Percentiles rank a stretch among this genome's conserved stretches.
Evolutionary conservation across 306 rosid species (phyloP).

Genomic region (Trichosanthes truncata): DNA sequence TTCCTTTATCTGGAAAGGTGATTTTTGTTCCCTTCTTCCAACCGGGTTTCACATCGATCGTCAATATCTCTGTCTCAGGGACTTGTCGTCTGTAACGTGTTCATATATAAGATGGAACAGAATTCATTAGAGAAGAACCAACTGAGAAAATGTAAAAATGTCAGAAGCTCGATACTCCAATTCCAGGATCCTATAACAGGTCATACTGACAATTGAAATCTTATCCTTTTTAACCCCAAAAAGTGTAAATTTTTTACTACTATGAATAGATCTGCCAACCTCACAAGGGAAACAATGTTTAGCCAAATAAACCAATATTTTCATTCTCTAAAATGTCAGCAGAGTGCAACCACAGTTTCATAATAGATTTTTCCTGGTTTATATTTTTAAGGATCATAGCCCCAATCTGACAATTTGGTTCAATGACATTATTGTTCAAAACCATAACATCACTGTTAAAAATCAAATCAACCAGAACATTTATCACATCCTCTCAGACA

Average conservation of each 20-base stretch:
- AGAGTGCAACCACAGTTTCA: not conserved
- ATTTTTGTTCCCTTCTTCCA: constrained; percentile 98
- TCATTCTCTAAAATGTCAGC: not conserved
- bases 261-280: no score
- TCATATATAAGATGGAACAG: not conserved
- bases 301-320: not conserved
- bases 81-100: constrained; percentile 29
- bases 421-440: not conserved
- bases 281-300: not conserved
- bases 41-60: constrained; percentile 79
- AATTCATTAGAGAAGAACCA: not conserved
- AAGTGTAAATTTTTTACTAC: no score
- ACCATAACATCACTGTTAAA: not conserved
- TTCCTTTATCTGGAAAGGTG: constrained; percentile 90
- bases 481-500: not conserved
- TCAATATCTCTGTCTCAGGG: constrained; percentile 69
- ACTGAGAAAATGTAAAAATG: not conserved
- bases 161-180: not conserved
- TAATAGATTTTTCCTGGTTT: not conserved
- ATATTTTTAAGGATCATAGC: not conserved
- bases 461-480: not conserved
- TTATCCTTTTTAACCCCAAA: not conserved
- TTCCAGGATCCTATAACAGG: not conserved
- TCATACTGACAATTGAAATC: not conserved
- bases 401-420: not conserved